Evolutionary conservation across 2,329 filamentous ascomycete genomes (phyloP), one percentile per base, ranked within the genome.

Genomic region (Penicillium sclerotigenum): DNA sequence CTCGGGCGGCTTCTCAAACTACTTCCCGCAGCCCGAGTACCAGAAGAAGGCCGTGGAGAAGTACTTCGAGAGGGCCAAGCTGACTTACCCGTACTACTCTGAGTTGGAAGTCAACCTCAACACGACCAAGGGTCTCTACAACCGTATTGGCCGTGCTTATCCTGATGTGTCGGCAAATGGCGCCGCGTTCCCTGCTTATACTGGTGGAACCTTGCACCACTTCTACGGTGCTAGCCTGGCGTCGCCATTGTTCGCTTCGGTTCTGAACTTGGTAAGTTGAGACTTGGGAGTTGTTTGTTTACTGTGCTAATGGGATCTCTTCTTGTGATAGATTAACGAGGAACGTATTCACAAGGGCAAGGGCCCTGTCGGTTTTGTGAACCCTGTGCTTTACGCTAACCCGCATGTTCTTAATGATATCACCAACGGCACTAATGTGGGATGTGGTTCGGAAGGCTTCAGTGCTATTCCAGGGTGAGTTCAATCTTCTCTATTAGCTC

Each of bases 321-420:
- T 1, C 5, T 28, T 16, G 26, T 2, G n/a, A 7, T 45, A 68
- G 60, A 71, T 82, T 34, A 82, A 82, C 57, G 80, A 82, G 64
- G 78, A 78, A 63, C 68, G 80, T 22, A 62, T 81, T 24, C 72
- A 73, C 8, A 70, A 65, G 0, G 76, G 75, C 2, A 82, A 81
- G 67, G 66, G 71, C 5, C 69, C 79, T 0, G 73, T 83, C 11
- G 81, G 81, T 0, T 83, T 83, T 59, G 66, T 83, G 20, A 80
- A 83, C 48, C 80, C 77, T 0, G 75, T 77, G 38, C 63, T 83
- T 10, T 69, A 71, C 51, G 61, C 57, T 24, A 58, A 70, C 45
- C 61, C 62, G 0, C 66, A 73, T 18, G 74, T 71, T 3, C 72
- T 74, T 1, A 70, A 71, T 2, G 78, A 78, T 20, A 79, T 80